phyloP scores from a whole-genome alignment of 202 grass and related monocot genomes.

The Panicum hallii region DNA sequence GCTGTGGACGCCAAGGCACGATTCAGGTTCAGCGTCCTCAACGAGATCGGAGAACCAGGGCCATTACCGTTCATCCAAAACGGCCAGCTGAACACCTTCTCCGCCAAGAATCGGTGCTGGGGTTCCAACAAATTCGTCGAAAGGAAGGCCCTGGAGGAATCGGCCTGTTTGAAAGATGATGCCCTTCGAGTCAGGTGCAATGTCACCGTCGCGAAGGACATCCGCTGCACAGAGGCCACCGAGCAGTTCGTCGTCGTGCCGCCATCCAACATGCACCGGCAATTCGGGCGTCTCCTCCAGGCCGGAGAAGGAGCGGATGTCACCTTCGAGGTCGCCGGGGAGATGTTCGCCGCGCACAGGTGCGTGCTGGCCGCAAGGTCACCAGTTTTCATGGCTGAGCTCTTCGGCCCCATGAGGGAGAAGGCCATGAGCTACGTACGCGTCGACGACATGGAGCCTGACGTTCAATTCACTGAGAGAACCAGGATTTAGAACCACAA shows the following conservation, averaged over 20 bases:
- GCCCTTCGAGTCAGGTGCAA: neutral
- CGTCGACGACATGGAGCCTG: neutral
- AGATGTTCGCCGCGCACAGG: neutral
- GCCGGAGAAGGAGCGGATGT: neutral
- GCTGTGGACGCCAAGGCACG: neutral
- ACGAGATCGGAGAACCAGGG: neutral
- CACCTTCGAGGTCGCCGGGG: neutral
- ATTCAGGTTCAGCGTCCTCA: constrained; percentile 11
- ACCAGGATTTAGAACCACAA: too few species aligned
- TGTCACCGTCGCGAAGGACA: neutral
- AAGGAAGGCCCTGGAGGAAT: neutral
- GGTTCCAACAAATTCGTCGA: neutral
- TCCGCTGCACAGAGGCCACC: too few species aligned
- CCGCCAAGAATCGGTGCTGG: neutral
- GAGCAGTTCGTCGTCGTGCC: neutral
- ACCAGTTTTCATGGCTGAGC: neutral
- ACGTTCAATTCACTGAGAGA: too few species aligned
- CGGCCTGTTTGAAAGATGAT: neutral
- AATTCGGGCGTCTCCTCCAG: neutral
- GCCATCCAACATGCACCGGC: neutral
- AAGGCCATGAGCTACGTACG: neutral
- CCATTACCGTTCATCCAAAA: rapidly evolving
- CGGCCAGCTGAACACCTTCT: neutral
- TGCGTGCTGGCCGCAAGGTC: neutral
- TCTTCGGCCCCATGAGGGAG: neutral